Evolutionary conservation across 192 early-diverging fungal species (phyloP).

Genomic region (Phlyctochytrium bullatum): DNA sequence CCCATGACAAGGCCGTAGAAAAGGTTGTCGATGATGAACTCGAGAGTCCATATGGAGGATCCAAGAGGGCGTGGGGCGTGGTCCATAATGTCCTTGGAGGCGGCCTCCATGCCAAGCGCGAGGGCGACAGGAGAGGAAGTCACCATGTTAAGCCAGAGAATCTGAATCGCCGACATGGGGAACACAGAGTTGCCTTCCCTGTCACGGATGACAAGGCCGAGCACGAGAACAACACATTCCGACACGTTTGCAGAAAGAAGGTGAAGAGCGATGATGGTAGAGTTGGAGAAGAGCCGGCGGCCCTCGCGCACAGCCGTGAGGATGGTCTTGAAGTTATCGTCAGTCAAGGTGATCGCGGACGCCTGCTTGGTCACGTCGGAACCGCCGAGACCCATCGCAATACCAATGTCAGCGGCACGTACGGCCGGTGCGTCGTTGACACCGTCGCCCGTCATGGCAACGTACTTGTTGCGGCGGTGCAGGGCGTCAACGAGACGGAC

Average conservation of each 20-base stretch:
- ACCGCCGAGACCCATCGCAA: slow-evolving; percentile 98
- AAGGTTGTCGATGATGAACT: slow-evolving; percentile 64
- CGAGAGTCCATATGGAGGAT: slow-evolving; percentile 64
- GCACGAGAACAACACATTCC: slow-evolving; percentile 96
- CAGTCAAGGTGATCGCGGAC: slow-evolving; percentile 96
- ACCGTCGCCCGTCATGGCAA: slow-evolving; percentile 98
- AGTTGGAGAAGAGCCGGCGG: slow-evolving; percentile 97
- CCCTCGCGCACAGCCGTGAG: slow-evolving; percentile 97
- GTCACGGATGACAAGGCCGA: slow-evolving; percentile 94
- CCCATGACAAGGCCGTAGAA: slow-evolving; percentile 70
- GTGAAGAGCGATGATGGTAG: slow-evolving; percentile 99
- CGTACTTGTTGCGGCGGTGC: slow-evolving; percentile 76
- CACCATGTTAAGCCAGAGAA: slow-evolving; percentile 98
- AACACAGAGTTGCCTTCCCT: too few species aligned
- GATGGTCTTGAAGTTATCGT: slow-evolving; percentile 99
- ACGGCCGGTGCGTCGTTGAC: slow-evolving; percentile 98
- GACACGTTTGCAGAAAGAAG: slow-evolving; percentile 98
- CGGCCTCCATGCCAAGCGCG: slow-evolving; percentile 96
- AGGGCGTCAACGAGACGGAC: slow-evolving; percentile 89
- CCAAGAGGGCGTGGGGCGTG: slow-evolving; percentile 63
- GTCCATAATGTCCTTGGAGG: slow-evolving; percentile 95
- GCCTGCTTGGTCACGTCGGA: slow-evolving; percentile 99
- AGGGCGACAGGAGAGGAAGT: slow-evolving; percentile 97
- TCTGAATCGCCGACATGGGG: slow-evolving; percentile 96
- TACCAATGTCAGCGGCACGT: slow-evolving; percentile 97